Base-by-base conservation (phyloP, 352 stramenopile species). In the Phytophthora colocasiae region DNA sequence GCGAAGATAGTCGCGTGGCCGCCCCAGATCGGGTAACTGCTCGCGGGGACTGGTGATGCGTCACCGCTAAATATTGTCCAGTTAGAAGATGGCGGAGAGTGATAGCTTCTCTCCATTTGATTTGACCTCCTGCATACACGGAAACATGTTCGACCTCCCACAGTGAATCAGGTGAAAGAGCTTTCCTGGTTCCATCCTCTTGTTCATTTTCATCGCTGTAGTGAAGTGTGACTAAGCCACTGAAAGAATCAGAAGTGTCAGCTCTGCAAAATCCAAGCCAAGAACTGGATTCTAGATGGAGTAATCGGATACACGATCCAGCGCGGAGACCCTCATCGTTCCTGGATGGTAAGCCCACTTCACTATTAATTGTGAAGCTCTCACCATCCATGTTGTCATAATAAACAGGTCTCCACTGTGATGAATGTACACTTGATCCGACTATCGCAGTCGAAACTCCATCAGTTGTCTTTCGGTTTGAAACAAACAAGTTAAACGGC, bases 251-350 rank as follows among this genome's bases (percentile, higher is more conserved):
- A 24, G 32, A 53, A 17, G 17, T 19, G 32, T 65, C 27, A 41
- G 17, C 46, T 11, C 44, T 46, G n/a, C 63, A 52, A 54, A 77
- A 82, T 4, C 80, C 72, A 36, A 92, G 73, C 80, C 83, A 89
- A 9, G 78, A 90, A 27, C 72, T 87, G 4, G 79, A 84, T 59
- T 91, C 84, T 26, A 92, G 52, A 69, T 92, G 84, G 19, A 86
- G 72, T 19, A 92, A 59, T 22, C 84, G 81, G 19, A 92, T 65
- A 26, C 84, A 92, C 4, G 59, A 71, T 3, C 84, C 84, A 31
- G 77, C 80, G 40, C 80, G 77, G 40, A 93, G 69, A 8, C 71
- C 71, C 4, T 46, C 51, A 38, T 72, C 62, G 22, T 53, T 54
- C 12, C 6, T 56, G 6, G 38, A 46, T 9, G 58, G 19, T 40